Conservation (phyloP, 129 eudicot species). For the Saussurea involucrata region DNA sequence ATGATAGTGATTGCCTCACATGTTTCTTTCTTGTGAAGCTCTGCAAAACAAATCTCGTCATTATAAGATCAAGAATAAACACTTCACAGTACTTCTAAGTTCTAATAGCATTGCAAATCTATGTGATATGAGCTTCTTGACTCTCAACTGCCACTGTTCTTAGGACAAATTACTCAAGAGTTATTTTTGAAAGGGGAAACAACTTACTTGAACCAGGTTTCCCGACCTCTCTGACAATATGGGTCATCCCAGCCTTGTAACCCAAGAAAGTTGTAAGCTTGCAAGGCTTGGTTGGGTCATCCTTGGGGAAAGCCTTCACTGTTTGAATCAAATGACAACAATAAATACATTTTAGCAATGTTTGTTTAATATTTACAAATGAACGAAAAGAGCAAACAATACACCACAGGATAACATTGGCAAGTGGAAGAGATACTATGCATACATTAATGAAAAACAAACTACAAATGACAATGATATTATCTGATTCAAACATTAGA, state of each 20-base stretch:
- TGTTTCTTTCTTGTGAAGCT: slow-evolving; percentile 83
- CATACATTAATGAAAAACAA: neutral
- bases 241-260: slow-evolving; percentile 44
- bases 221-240: slow-evolving; percentile 38
- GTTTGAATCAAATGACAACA: neutral
- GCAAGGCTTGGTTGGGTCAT: slow-evolving; percentile 29
- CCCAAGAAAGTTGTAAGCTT: slow-evolving; percentile 27
- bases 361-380: no score
- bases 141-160: neutral
- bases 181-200: neutral
- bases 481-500: no score
- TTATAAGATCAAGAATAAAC: neutral
- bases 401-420: neutral
- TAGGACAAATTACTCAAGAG: neutral
- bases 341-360: neutral
- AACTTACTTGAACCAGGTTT: slow-evolving; percentile 36
- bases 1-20: slow-evolving; percentile 74
- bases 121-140: slow-evolving; percentile 41
- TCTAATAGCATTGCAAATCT: slow-evolving; percentile 37
- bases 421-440: neutral
- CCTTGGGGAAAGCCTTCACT: slow-evolving; percentile 63
- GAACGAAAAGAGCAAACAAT: no score
- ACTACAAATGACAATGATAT: no score
- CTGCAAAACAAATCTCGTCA: slow-evolving; percentile 11
- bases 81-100: slow-evolving; percentile 1